Percentiles rank a stretch among this genome's conserved stretches.
These are phyloP conservation scores for Fagopyrum tataricum DNA, from an alignment of 148 eudicot species.

Conservation along the genomic window DNA sequence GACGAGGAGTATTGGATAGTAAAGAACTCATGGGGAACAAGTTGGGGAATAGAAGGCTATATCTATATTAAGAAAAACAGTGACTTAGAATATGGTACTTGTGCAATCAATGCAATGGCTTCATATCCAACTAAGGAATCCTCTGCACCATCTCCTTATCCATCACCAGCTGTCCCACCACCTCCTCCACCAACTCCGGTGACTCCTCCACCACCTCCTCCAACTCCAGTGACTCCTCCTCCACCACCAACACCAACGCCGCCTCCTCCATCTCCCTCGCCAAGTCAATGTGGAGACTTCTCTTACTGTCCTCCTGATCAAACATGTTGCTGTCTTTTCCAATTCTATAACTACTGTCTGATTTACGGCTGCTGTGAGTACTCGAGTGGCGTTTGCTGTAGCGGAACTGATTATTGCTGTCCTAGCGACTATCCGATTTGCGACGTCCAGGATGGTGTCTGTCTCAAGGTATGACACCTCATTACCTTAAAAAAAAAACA, in stretches of 20 bases:
- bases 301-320: slow-evolving; percentile 42
- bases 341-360: slow-evolving; percentile 34
- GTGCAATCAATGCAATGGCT: slow-evolving; percentile 61
- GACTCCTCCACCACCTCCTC: slow-evolving; percentile 19
- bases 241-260: slow-evolving; percentile 31
- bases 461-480: slow-evolving; percentile 27
- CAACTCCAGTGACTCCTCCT: slow-evolving; percentile 22
- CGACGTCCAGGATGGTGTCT: slow-evolving; percentile 30
- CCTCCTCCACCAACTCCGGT: background rate
- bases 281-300: slow-evolving; percentile 49
- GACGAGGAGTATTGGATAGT: slow-evolving; percentile 62
- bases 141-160: slow-evolving; percentile 18
- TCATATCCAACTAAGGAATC: slow-evolving; percentile 48
- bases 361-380: slow-evolving; percentile 57
- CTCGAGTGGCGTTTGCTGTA: slow-evolving; percentile 53
- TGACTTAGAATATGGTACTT: slow-evolving; percentile 31
- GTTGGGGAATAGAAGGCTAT: slow-evolving; percentile 70
- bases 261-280: slow-evolving; percentile 44
- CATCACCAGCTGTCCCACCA: slow-evolving; percentile 19
- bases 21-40: slow-evolving; percentile 70
- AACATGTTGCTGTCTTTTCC: slow-evolving; percentile 58
- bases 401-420: slow-evolving; percentile 46
- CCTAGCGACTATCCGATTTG: slow-evolving; percentile 57
- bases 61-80: slow-evolving; percentile 37
- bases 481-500: too few species aligned